These are phyloP conservation scores for Acmispon strigosus DNA, from an alignment of 306 rosid genomes.

Conservation along the genomic window DNA sequence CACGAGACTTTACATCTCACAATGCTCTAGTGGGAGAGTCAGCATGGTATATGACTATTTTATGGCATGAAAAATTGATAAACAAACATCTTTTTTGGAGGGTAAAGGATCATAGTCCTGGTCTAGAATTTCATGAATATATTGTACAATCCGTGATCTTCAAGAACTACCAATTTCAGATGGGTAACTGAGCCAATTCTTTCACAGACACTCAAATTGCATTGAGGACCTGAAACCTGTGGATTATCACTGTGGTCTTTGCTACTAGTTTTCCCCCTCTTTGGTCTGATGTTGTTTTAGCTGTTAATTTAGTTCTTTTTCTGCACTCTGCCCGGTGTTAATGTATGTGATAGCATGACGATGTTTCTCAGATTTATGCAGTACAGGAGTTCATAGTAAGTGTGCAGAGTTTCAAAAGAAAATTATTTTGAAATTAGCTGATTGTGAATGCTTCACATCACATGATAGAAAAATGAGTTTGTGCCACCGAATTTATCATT, in stretches of 20 bases:
- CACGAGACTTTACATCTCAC: no score
- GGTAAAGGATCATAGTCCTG: background rate
- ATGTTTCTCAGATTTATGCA: background rate
- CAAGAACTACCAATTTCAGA: background rate
- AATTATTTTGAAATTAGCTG: background rate
- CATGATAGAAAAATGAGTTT: background rate
- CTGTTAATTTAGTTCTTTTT: background rate
- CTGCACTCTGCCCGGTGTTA: background rate
- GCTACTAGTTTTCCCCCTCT: background rate
- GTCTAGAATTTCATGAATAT: background rate
- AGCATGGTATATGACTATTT: background rate
- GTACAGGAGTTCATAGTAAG: background rate
- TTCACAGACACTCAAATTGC: background rate
- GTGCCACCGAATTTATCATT: background rate
- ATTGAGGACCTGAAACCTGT: background rate
- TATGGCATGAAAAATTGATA: background rate
- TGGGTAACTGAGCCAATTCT: background rate
- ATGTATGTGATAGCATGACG: background rate
- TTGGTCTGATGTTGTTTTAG: conserved; percentile 6
- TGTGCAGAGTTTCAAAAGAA: background rate
- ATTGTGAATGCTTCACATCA: background rate
- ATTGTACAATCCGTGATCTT: background rate
- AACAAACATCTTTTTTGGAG: background rate
- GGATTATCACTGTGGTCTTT: background rate
- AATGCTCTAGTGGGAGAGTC: background rate